Evolutionary conservation across 208 protist genomes (phyloP).

Genomic region (Acanthamoeba polyphaga): DNA sequence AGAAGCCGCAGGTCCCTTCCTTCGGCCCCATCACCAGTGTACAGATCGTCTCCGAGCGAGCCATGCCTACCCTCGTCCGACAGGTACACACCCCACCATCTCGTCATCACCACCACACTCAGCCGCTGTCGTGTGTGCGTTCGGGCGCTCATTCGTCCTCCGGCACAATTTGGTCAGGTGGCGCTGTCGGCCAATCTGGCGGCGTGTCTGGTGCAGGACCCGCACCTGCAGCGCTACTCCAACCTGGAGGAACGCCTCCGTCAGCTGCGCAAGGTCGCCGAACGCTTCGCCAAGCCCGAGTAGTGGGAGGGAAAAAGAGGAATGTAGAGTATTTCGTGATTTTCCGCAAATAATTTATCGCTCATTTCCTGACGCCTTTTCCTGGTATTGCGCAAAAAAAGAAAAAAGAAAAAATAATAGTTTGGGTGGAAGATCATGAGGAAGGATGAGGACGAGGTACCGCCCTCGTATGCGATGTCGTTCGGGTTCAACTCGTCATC

Average conservation of each 20-base stretch:
- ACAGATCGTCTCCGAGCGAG: constrained; percentile 78
- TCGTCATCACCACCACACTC: too few species aligned
- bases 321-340: not conserved
- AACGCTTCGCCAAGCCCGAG: constrained; percentile 26
- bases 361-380: not conserved
- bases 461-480: not conserved
- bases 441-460: not conserved
- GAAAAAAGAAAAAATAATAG: not conserved
- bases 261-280: constrained; percentile 22
- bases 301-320: not conserved
- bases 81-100: too few species aligned
- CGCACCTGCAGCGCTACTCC: constrained; percentile 9
- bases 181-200: constrained; percentile 47
- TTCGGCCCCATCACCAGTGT: constrained; percentile 80
- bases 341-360: not conserved
- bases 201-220: constrained; percentile 16
- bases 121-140: not conserved
- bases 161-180: not conserved
- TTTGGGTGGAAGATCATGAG: not conserved
- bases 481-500: not conserved
- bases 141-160: not conserved
- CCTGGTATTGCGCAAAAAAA: not conserved
- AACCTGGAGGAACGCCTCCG: constrained; percentile 63
- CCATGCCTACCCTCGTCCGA: constrained; percentile 76
- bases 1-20: constrained; percentile 80